Conservation (phyloP, 208 protist species). For the Acanthamoeba castellanii region DNA sequence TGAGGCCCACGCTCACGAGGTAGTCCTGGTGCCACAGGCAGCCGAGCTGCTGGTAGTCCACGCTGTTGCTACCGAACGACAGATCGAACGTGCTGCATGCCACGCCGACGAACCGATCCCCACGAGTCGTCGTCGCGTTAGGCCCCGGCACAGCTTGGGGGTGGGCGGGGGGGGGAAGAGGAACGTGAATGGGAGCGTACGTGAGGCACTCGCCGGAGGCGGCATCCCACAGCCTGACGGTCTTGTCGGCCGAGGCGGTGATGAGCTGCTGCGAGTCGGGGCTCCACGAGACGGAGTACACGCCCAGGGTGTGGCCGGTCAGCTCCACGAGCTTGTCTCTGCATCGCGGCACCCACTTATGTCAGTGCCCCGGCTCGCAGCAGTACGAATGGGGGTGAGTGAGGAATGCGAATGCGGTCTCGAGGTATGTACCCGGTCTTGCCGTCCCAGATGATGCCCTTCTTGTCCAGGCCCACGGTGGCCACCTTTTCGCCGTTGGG, state of each 20-base stretch:
- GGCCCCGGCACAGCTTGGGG: no score
- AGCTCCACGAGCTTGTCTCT: conserved; percentile 85
- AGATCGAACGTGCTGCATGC: not conserved
- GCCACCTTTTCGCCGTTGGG: conserved; percentile 86
- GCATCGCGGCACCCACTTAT: conserved; percentile 86
- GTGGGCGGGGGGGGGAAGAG: no score
- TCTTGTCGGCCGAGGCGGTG: conserved; percentile 90
- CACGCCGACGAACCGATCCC: no score
- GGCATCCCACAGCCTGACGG: conserved; percentile 89
- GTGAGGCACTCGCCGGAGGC: conserved; percentile 12
- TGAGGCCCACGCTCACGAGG: conserved; percentile 87
- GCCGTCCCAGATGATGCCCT: conserved; percentile 21
- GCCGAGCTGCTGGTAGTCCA: conserved; percentile 89
- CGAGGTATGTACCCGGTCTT: not conserved
- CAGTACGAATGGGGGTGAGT: not conserved
- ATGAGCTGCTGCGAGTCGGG: conserved; percentile 84
- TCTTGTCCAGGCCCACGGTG: conserved; percentile 86
- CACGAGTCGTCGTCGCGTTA: no score
- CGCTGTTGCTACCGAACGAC: conserved; percentile 77
- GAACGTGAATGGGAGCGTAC: not conserved
- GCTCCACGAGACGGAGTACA: conserved; percentile 84
- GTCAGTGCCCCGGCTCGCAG: no score
- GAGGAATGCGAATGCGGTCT: not conserved
- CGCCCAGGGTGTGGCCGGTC: conserved; percentile 84
- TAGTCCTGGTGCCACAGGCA: conserved; percentile 88